Conservation (phyloP, 768 basidiomycete species). For the Lactarius psammicola region DNA sequence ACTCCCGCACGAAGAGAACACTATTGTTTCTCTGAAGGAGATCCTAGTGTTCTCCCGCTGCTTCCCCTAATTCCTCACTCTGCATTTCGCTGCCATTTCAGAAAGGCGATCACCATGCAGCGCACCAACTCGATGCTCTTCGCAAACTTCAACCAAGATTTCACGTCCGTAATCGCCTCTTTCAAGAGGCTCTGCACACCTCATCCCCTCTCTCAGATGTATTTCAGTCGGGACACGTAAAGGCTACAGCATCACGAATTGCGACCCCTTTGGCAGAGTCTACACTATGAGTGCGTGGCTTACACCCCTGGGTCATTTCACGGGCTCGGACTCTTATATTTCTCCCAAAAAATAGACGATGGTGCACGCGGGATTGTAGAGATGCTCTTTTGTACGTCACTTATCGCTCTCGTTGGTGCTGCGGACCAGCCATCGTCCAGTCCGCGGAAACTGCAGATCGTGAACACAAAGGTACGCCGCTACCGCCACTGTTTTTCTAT, state of each 20-base stretch:
- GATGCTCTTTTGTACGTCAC: slow-evolving; percentile 98
- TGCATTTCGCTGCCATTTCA: neutral
- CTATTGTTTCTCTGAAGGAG: neutral
- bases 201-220: slow-evolving; percentile 49
- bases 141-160: slow-evolving; percentile 98
- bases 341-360: slow-evolving; percentile 56
- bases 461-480: slow-evolving; percentile 87
- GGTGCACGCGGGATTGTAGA: slow-evolving; percentile 96
- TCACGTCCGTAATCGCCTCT: slow-evolving; percentile 57
- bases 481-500: no score
- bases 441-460: slow-evolving; percentile 93
- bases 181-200: slow-evolving; percentile 1
- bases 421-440: slow-evolving; percentile 89
- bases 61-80: neutral
- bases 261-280: slow-evolving; percentile 95
- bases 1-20: neutral
- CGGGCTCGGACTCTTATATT: neutral
- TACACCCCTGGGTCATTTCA: neutral
- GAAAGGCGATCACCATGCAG: slow-evolving; percentile 21
- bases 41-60: neutral
- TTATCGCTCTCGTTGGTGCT: slow-evolving; percentile 95
- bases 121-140: slow-evolving; percentile 59
- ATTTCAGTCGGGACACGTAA: slow-evolving; percentile 93
- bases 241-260: slow-evolving; percentile 97
- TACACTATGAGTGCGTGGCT: slow-evolving; percentile 85